Base-by-base conservation (phyloP, 768 basidiomycete species). In the Mrakia blollopis region DNA sequence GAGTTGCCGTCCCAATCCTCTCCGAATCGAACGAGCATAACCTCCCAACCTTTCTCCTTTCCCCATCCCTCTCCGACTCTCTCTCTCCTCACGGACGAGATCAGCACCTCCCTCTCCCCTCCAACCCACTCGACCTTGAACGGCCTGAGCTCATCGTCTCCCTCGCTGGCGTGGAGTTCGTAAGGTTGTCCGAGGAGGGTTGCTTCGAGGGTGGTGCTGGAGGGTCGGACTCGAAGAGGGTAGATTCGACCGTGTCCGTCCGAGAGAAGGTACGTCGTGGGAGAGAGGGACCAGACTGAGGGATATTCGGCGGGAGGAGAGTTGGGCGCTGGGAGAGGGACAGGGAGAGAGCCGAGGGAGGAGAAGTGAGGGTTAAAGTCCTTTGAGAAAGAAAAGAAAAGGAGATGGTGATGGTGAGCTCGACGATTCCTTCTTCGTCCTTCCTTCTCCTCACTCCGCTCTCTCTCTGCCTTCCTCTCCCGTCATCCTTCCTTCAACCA, bases 241-340 rank as follows among this genome's bases (percentile, higher is more conserved):
- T 92, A 91, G 41, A 93, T 83, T 25, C 85, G 81, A n/a, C 91
- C 91, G 79, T 85, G 84, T 13, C 92, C 92, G 80, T 94, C 92
- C 28, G 91, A 86, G 71, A 90, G 86, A 52, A 91, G 84, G 84
- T 14, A 86, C 82, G 0, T 84, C 82, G 5, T 86, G 79, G 72
- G 87, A 85, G 54, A 91, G 80, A 80, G 91, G 90, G 9, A 85
- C 85, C 39, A 87, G 87, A 78, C 14, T 0, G 91, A 91, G 0
- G 92, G 91, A 82, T 94, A 94, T 84, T 94, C 92, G 61, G 83
- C 85, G 79, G 89, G 89, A 28, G 84, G 82, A 0, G 83, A 78
- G 61, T 47, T 30, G 69, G 72, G 13, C 8, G 41, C 62, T 23
- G 54, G 52, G 30, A 76, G 47, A 30, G 78, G 77, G 9, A 57